Evolutionary conservation across 129 eudicot genomes (phyloP).

Genomic region (Arctium minus): DNA sequence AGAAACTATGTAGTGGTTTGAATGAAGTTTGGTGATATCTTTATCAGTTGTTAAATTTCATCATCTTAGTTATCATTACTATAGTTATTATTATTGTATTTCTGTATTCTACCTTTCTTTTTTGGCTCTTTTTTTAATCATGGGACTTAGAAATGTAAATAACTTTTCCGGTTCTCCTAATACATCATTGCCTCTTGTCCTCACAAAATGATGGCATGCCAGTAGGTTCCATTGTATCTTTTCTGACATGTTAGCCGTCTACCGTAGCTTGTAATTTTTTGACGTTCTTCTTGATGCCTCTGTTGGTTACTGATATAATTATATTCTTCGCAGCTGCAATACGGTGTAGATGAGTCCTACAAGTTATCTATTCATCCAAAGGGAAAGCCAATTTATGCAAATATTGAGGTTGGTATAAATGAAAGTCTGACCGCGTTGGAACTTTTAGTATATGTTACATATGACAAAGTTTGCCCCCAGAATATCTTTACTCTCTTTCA

Average conservation of each 20-base stretch:
- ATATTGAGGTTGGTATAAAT: constrained; percentile 54
- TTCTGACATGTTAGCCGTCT: background rate
- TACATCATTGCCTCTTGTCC: background rate
- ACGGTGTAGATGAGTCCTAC: constrained; percentile 82
- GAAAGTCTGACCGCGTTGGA: constrained; percentile 2
- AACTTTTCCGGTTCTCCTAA: background rate
- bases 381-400: constrained; percentile 57
- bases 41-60: background rate
- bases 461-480: background rate
- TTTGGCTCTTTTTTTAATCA: background rate
- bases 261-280: background rate
- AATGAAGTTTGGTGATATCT: background rate
- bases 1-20: background rate
- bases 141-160: background rate
- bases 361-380: constrained; percentile 42
- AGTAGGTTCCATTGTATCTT: background rate
- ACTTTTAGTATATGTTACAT: background rate
- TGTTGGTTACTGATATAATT: constrained; percentile 14
- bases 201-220: too few species aligned
- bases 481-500: background rate
- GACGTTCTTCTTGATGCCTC: background rate
- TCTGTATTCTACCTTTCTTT: too few species aligned
- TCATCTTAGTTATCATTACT: too few species aligned
- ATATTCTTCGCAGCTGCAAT: constrained; percentile 63
- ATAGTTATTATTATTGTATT: too few species aligned